Evolutionary conservation across 768 basidiomycete genomes (phyloP).

Genomic region (Candolleomyces efflorescens): DNA sequence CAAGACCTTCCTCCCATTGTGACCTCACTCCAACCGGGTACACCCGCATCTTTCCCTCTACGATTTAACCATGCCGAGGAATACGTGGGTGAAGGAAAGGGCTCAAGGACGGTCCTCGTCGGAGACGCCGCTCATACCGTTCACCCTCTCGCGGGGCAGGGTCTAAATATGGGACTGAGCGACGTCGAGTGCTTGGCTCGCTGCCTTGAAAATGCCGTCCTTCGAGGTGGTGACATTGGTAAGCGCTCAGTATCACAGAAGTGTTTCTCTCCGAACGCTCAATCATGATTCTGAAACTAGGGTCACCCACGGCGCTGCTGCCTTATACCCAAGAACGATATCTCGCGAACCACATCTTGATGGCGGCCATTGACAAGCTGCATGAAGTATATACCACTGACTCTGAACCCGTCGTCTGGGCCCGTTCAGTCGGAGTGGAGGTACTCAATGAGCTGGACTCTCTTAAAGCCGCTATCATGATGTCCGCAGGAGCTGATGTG

Average conservation of each 20-base stretch:
- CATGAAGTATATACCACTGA: constrained; percentile 81
- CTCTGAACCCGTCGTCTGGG: constrained; percentile 73
- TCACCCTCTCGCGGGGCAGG: constrained; percentile 95
- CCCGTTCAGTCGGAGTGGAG: constrained; percentile 82
- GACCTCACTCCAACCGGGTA: constrained; percentile 60
- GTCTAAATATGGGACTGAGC: constrained; percentile 88
- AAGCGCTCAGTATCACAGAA: constrained; percentile 18
- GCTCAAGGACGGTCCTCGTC: constrained; percentile 76
- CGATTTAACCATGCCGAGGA: constrained; percentile 80
- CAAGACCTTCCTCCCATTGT: constrained; percentile 74
- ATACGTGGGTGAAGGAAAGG: constrained; percentile 72
- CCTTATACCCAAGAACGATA: constrained; percentile 83
- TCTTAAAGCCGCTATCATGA: constrained; percentile 82
- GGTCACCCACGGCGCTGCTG: constrained; percentile 68
- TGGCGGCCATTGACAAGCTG: constrained; percentile 84
- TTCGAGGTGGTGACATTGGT: constrained; percentile 82
- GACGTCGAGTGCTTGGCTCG: constrained; percentile 74
- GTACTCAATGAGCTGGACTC: constrained; percentile 85
- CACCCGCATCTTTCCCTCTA: constrained; percentile 87
- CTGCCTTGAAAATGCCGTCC: constrained; percentile 54
- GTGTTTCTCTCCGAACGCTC: neutral
- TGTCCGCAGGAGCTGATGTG: constrained; percentile 55
- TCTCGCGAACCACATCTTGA: constrained; percentile 78
- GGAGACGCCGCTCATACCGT: constrained; percentile 96
- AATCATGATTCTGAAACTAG: constrained; percentile 28